Percentiles rank a stretch among this genome's conserved stretches.
Conservation (phyloP, 768 basidiomycete genomes). For the Russula emetica region DNA sequence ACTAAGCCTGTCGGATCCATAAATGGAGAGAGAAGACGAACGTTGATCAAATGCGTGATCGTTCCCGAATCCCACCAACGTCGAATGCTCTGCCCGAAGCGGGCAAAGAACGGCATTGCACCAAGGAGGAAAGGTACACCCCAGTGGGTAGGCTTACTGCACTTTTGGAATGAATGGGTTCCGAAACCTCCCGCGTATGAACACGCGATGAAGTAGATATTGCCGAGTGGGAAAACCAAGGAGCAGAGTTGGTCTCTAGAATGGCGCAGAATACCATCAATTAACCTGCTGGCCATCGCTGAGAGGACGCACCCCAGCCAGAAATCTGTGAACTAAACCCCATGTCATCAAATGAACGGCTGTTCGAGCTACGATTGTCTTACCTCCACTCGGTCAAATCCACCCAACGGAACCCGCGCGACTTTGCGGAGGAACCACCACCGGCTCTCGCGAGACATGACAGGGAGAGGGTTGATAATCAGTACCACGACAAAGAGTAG, state of each 20-base stretch:
- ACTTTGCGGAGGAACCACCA: slow-evolving; percentile 76
- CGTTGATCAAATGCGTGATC: slow-evolving; percentile 83
- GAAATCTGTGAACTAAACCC: slow-evolving; percentile 71
- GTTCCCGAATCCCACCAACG: slow-evolving; percentile 79
- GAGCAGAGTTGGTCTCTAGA: slow-evolving; percentile 79
- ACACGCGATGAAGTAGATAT: slow-evolving; percentile 71
- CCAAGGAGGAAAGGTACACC: slow-evolving; percentile 54
- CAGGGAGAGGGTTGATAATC: slow-evolving; percentile 72
- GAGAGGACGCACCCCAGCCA: slow-evolving; percentile 69
- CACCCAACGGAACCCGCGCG: slow-evolving; percentile 61
- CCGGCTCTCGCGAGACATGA: slow-evolving; percentile 58
- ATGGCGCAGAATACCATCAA: not conserved
- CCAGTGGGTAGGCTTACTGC: slow-evolving; percentile 52
- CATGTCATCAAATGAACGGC: not conserved
- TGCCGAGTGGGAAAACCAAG: slow-evolving; percentile 67
- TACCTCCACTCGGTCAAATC: slow-evolving; percentile 72
- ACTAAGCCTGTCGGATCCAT: not conserved
- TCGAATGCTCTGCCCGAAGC: slow-evolving; percentile 80
- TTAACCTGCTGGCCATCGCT: not conserved
- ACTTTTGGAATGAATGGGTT: slow-evolving; percentile 44
- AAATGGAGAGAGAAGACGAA: slow-evolving; percentile 34
- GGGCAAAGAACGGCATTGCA: slow-evolving; percentile 64
- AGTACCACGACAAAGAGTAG: slow-evolving; percentile 54
- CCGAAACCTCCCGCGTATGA: slow-evolving; percentile 58
- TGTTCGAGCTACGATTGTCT: slow-evolving; percentile 24